A percentile compares a stretch with the other conserved stretches of the same genome.
phyloP scores from a whole-genome alignment of 2,329 filamentous ascomycete species.

The Incumbomyces delicatus region DNA sequence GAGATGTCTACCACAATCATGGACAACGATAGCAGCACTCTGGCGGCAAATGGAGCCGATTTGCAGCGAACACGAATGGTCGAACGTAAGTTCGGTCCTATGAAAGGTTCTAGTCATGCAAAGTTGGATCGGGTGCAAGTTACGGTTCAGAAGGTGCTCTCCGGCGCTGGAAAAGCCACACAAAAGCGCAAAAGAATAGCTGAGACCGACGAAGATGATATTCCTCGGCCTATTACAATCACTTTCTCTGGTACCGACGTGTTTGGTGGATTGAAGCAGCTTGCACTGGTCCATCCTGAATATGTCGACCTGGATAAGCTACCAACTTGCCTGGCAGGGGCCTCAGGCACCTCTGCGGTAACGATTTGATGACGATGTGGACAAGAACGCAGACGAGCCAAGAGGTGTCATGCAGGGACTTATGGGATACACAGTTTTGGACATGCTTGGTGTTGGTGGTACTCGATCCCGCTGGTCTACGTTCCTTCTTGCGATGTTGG shows the following conservation, averaged over 20 bases:
- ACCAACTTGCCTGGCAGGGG: conserved; percentile 87
- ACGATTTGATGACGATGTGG: conserved; percentile 38
- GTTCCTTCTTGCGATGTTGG: no score
- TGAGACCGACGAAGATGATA: background rate
- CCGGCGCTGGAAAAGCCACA: background rate
- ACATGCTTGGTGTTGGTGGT: background rate
- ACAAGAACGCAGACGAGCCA: background rate
- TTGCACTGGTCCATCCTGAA: conserved; percentile 54
- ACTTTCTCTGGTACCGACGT: conserved; percentile 68
- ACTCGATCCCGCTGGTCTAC: no score
- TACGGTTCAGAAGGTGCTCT: conserved; percentile 8
- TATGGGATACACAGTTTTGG: background rate
- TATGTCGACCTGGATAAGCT: conserved; percentile 63
- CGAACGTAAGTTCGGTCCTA: conserved; percentile 14
- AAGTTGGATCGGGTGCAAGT: conserved; percentile 17
- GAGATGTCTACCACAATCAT: background rate
- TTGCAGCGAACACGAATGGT: conserved; percentile 1
- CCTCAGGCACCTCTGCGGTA: conserved; percentile 68
- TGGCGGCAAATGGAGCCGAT: conserved; percentile 2
- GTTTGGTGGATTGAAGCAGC: conserved; percentile 66
- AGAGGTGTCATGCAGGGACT: background rate
- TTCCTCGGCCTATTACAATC: conserved; percentile 20
- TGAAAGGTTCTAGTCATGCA: conserved; percentile 11
- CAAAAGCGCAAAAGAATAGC: conserved; percentile 8
- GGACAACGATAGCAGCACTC: background rate